Percentiles rank a stretch among this genome's conserved stretches.
phyloP scores from a whole-genome alignment of 2,329 filamentous ascomycete genomes.

The Colletotrichum sp. region DNA sequence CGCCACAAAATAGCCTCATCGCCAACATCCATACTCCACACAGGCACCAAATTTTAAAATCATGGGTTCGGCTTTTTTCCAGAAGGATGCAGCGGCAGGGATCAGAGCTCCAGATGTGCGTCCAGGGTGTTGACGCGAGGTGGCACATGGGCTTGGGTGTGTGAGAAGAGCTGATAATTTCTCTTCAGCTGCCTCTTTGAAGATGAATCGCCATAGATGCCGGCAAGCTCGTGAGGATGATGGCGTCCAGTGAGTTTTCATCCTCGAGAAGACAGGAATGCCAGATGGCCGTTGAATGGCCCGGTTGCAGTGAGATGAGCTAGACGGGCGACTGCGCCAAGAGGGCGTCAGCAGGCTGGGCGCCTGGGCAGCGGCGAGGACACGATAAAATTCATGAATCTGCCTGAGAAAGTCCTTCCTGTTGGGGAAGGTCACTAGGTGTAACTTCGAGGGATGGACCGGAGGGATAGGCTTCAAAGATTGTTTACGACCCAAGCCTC shows the following conservation, averaged over 20 bases:
- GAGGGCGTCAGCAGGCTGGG: conserved; percentile 13
- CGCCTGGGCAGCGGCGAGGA: conserved; percentile 3
- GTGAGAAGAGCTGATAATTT: background rate
- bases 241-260: background rate
- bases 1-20: conserved; percentile 10
- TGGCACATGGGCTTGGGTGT: background rate
- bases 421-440: conserved; percentile 8
- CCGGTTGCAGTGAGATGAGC: background rate
- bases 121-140: background rate
- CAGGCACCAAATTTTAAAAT: background rate
- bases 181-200: background rate
- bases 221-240: background rate
- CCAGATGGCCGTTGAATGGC: background rate
- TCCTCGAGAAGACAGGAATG: background rate
- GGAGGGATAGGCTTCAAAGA: background rate
- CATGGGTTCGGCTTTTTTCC: background rate
- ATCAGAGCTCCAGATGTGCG: background rate
- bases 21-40: background rate
- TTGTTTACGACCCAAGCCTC: background rate
- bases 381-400: background rate
- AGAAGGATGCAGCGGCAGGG: background rate
- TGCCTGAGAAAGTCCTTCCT: background rate
- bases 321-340: background rate
- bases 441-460: background rate
- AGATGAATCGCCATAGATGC: background rate